Evolutionary conservation across 2,329 filamentous ascomycete species (phyloP), one percentile per base, ranked within the genome.

Genomic region (Colletotrichum musae): DNA sequence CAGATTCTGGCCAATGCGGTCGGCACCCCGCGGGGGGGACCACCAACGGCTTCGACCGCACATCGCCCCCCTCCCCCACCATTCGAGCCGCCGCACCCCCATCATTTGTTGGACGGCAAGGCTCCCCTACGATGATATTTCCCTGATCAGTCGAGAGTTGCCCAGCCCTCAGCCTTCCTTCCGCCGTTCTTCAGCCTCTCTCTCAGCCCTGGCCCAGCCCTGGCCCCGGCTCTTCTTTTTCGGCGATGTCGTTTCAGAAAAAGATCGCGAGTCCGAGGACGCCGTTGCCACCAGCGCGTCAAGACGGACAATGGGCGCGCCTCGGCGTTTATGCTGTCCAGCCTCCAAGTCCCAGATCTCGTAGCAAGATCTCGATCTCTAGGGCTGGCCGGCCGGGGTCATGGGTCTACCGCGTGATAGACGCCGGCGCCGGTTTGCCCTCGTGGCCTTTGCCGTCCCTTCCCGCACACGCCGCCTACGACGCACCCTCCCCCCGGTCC

Each of bases 41-140:
- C 15, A 41, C 26, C 18, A 13, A 13, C 18, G 50, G 21, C n/a
- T 9, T 21, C 45, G 45, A 48, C 7, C 41, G 18, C 18, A 18
- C 18, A 18, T 1, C 18, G 18, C 18, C 18, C 18, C 18, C 18
- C 18, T 18, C 18, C 18, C 18, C 18, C 18, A 18, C 18, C 18
- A 18, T 18, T 18, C 18, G 18, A 32, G 28, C 28, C 28, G 28
- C 28, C 5, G 18, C 18, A 4, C 28, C 28, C 28, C 28, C 21
- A 24, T 24, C 21, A 4, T 4, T 4, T 32, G 28, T 18, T 18
- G 12, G 52, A 6, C 64, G 59, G 59, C 45, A 28, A 57, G 45
- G 26, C 45, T 53, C 64, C 59, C 64, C 64, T 58, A 41, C 36
- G 26, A 28, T 39, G n/a, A 15, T 28, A 1, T 32, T 47, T 36